Evolutionary conservation across 208 protist species (phyloP).

Genomic region (Borovskyia barvae): DNA sequence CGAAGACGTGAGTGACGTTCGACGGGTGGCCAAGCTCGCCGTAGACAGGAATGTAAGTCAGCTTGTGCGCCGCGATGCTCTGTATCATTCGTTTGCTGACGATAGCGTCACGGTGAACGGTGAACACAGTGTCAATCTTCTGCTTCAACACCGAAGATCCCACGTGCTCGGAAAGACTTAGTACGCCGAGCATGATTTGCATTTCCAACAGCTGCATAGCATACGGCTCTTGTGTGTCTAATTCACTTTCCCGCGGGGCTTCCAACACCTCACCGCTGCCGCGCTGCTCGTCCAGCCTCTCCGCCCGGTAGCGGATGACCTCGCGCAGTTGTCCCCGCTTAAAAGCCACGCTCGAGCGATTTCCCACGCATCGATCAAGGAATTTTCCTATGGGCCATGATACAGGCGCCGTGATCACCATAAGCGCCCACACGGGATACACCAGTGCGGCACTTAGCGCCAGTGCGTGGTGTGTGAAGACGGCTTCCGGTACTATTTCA

Average conservation of each 20-base stretch:
- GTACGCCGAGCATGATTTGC: slow-evolving; percentile 66
- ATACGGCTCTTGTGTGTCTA: slow-evolving; percentile 23
- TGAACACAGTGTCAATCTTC: slow-evolving; percentile 43
- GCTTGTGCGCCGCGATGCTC: slow-evolving; percentile 36
- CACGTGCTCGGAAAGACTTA: slow-evolving; percentile 61
- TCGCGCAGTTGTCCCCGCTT: slow-evolving; percentile 57
- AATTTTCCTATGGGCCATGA: slow-evolving; percentile 70
- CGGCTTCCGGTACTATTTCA: slow-evolving; percentile 76
- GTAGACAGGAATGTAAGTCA: slow-evolving; percentile 57
- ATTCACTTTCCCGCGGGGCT: slow-evolving; percentile 31
- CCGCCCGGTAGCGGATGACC: slow-evolving; percentile 42
- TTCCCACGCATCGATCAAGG: slow-evolving; percentile 61
- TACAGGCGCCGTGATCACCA: slow-evolving; percentile 58
- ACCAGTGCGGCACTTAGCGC: slow-evolving; percentile 40
- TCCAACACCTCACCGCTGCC: slow-evolving; percentile 2
- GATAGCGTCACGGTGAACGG: slow-evolving; percentile 44
- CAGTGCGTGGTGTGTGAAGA: slow-evolving; percentile 67
- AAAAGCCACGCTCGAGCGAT: slow-evolving; percentile 49
- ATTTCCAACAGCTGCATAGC: slow-evolving; percentile 49
- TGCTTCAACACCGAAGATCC: slow-evolving; percentile 40
- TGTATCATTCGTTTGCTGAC: slow-evolving; percentile 50
- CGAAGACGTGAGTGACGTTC: slow-evolving; percentile 50
- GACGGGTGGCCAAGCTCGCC: slow-evolving; percentile 40
- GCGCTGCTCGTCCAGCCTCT: slow-evolving; percentile 8
- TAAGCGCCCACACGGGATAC: slow-evolving; percentile 46